Percentiles rank a stretch among this genome's conserved stretches.
Evolutionary conservation across 2,329 filamentous ascomycete species (phyloP).

Genomic region (Didymosphaeria variabile): DNA sequence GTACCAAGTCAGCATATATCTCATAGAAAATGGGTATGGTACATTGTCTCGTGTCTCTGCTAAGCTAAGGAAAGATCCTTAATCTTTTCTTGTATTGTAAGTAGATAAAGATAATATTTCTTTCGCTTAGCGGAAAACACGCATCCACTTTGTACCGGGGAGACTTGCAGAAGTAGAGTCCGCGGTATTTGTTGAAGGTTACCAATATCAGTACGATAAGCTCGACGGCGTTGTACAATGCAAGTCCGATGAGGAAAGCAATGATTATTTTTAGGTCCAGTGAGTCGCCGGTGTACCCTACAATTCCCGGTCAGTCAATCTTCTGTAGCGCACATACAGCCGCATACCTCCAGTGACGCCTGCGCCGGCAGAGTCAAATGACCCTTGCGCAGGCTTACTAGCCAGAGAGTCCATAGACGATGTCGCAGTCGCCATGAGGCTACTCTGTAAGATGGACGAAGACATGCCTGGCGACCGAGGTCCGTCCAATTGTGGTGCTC

Average conservation of each 20-base stretch:
- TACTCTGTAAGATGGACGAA: slow-evolving; percentile 18
- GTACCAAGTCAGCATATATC: no score
- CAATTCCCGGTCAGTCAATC: background rate
- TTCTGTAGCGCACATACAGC: background rate
- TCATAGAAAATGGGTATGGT: no score
- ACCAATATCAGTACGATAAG: slow-evolving; percentile 57
- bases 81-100: no score
- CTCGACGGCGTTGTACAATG: slow-evolving; percentile 55
- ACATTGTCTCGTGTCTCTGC: no score
- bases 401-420: slow-evolving; percentile 23
- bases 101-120: no score
- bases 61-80: no score
- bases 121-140: no score
- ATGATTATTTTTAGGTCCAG: slow-evolving; percentile 42
- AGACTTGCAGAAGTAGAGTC: slow-evolving; percentile 63
- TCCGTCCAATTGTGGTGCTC: slow-evolving; percentile 16
- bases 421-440: slow-evolving; percentile 22
- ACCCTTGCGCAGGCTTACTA: slow-evolving; percentile 41
- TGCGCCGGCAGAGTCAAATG: slow-evolving; percentile 37
- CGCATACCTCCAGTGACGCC: slow-evolving; percentile 44
- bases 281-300: slow-evolving; percentile 45
- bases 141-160: no score
- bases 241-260: slow-evolving; percentile 48
- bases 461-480: slow-evolving; percentile 24
- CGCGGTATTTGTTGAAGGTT: slow-evolving; percentile 58